Evolutionary conservation across 352 stramenopile genomes (phyloP).

Genomic region (Pythium periplocum): DNA sequence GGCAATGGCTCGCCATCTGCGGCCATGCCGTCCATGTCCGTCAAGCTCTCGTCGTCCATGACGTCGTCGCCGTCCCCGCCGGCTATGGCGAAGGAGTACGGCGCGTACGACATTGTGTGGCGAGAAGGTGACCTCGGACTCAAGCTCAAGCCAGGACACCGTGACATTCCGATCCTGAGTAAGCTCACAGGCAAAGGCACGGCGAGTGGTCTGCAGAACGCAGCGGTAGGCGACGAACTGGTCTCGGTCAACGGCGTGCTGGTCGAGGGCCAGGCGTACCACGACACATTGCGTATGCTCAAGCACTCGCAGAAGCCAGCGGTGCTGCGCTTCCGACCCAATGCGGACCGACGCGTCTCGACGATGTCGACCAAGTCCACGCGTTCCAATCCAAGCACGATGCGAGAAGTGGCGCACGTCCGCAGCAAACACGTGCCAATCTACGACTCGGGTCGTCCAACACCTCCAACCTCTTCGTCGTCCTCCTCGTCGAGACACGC

Average conservation of each 20-base stretch:
- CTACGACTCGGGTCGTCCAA: constrained; percentile 28
- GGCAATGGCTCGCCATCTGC: no score
- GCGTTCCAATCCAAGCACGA: constrained; percentile 46
- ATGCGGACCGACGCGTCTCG: constrained; percentile 46
- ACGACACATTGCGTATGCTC: constrained; percentile 80
- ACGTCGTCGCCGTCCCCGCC: not conserved
- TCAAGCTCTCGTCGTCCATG: no score
- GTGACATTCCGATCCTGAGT: constrained; percentile 75
- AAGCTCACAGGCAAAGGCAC: constrained; percentile 82
- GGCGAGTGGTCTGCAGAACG: constrained; percentile 77
- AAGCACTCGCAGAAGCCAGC: constrained; percentile 84
- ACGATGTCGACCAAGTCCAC: constrained; percentile 57
- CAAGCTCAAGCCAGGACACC: constrained; percentile 77
- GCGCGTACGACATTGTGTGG: constrained; percentile 86
- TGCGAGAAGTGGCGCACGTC: constrained; percentile 31
- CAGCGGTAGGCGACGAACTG: constrained; percentile 74
- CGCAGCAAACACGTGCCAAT: constrained; percentile 48
- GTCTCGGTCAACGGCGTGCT: constrained; percentile 80
- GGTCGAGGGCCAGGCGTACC: constrained; percentile 77
- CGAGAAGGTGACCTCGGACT: constrained; percentile 79
- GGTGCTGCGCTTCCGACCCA: constrained; percentile 72
- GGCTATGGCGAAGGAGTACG: constrained; percentile 30
- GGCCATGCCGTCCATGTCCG: no score
- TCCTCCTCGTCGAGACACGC: not conserved
- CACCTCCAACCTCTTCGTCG: not conserved